Base-by-base conservation (phyloP, 2,329 filamentous ascomycete genomes). In the Coleophoma cylindrospora region DNA sequence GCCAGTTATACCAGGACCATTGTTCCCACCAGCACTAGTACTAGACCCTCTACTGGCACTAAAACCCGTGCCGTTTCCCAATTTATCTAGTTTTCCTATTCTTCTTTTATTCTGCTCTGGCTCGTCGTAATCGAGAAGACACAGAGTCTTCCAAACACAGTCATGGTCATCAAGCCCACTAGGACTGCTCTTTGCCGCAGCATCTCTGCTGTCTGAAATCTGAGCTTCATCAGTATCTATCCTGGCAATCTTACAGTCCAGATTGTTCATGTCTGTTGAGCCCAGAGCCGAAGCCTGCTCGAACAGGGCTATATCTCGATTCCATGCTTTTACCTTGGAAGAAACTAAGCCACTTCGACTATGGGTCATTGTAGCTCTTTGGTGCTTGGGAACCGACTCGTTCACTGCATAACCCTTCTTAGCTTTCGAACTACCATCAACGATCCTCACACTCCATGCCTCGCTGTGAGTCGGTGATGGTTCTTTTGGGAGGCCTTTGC, bases 131-230 rank as follows among this genome's bases (percentile, higher is more conserved):
- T 50, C n/a, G 50, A 17, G 5, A 47, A 56, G n/a, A 34, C 49
- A 53, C 48, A 48, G 51, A 15, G 40, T 50, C 34, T 56, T 59
- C 60, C 59, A 61, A 36, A 55, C 14, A 49, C 58, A 61, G 14
- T 56, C 52, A 52, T 61, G 56, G 21, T 47, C 47, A n/a, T 56
- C 50, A 13, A 32, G 19, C n/a, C 45, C 46, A 46, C 43, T n/a
- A n/a, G n/a, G 12, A n/a, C 9, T 11, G 11, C 22, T 32, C 9
- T 32, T 27, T n/a, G 15, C 19, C 7, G 13, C 41, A 15, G n/a
- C 14, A 3, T 44, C 27, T n/a, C 12, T 33, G 22, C n/a, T 1
- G 12, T 9, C n/a, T 33, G 12, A 10, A 6, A 14, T 32, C 27
- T 33, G 11, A 10, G 32, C 41, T 38, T 38, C 36, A 14, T 13